Percentiles rank a stretch among this genome's conserved stretches.
These are phyloP conservation scores for Irpex rosettiformis DNA, from an alignment of 1,284 basidiomycete genomes.

Conservation along the genomic window DNA sequence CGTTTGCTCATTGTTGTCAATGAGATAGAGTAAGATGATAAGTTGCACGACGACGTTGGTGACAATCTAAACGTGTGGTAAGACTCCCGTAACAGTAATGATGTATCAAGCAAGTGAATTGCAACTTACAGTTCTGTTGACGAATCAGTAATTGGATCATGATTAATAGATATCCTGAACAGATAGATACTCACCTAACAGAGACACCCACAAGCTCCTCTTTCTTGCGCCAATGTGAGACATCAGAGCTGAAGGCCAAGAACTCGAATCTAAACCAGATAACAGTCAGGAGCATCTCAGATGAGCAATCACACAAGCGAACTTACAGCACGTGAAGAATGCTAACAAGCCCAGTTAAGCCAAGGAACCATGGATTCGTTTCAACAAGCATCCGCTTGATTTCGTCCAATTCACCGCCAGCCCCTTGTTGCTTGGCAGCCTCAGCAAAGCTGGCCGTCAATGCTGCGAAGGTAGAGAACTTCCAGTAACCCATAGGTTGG, in stretches of 20 bases:
- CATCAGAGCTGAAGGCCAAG: constrained; percentile 92
- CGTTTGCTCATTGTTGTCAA: constrained; percentile 94
- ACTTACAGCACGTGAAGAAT: constrained; percentile 83
- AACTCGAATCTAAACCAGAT: constrained; percentile 73
- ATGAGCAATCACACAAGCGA: background rate
- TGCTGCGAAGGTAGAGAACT: constrained; percentile 81
- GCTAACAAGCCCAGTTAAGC: constrained; percentile 78
- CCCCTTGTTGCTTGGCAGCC: constrained; percentile 71
- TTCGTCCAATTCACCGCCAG: constrained; percentile 82
- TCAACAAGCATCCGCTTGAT: constrained; percentile 92
- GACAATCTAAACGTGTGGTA: constrained; percentile 61
- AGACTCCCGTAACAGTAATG: constrained; percentile 3
- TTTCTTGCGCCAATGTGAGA: constrained; percentile 93
- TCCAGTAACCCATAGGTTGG: constrained; percentile 82
- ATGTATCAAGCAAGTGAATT: background rate
- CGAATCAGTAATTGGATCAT: background rate
- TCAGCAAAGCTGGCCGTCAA: constrained; percentile 84
- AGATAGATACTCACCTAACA: constrained; percentile 48
- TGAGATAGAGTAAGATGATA: constrained; percentile 87
- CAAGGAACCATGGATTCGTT: constrained; percentile 90
- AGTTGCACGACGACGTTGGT: constrained; percentile 93
- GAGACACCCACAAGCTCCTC: constrained; percentile 86
- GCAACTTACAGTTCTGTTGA: constrained; percentile 38
- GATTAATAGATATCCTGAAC: constrained; percentile 11
- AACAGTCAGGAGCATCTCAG: too few relatives aligned